Evolutionary conservation across 2,329 filamentous ascomycete species (phyloP).

Genomic region (Colletotrichum liaoningense): DNA sequence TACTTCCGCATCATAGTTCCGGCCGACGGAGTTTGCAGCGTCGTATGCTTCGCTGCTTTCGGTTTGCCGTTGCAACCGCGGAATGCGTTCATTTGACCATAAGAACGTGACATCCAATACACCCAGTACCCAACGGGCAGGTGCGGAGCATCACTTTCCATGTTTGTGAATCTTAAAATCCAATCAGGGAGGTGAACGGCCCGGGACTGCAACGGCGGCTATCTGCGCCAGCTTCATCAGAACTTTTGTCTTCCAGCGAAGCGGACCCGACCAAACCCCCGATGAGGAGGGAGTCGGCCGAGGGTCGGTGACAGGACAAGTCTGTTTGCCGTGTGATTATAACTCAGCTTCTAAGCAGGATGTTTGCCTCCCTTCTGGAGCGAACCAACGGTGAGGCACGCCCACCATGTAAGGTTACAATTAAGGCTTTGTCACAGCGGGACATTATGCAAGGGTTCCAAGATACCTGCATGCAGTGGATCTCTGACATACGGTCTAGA

Average conservation of each 20-base stretch:
- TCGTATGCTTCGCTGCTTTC: not conserved
- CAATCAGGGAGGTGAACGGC: constrained; percentile 10
- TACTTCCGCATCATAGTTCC: not conserved
- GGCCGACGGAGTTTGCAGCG: not conserved
- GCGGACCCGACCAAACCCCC: not conserved
- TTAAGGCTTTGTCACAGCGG: not conserved
- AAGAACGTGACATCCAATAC: not conserved
- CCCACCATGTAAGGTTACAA: not conserved
- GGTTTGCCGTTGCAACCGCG: constrained; percentile 7
- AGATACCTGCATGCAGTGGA: not conserved
- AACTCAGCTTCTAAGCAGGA: not conserved
- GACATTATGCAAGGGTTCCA: not conserved
- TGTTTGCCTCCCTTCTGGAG: not conserved
- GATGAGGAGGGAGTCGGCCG: not conserved
- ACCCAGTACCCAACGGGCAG: constrained; percentile 23
- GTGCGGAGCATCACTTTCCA: constrained; percentile 18
- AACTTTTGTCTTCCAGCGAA: not conserved
- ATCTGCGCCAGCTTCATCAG: not conserved
- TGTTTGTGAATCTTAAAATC: not conserved
- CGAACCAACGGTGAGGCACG: not conserved
- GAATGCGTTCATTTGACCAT: not conserved
- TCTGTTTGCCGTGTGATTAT: not conserved
- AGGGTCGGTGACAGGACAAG: not conserved
- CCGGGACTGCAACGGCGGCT: not conserved
- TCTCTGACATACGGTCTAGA: not conserved